Evolutionary conservation across 495 filamentous ascomycete genomes (phyloP).

Genomic region (Xylaria curta): DNA sequence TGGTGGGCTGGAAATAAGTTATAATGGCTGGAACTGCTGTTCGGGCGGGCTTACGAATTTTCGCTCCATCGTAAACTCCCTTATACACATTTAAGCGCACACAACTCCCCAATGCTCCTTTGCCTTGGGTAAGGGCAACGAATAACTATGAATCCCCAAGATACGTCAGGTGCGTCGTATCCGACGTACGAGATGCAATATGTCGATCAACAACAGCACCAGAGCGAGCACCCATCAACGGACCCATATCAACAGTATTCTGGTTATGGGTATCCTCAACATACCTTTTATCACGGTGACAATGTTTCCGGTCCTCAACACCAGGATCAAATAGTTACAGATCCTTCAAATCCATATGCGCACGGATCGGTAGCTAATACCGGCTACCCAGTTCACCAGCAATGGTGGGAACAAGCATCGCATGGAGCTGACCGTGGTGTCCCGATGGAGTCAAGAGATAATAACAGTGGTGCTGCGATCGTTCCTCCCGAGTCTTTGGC

Average conservation of each 20-base stretch:
- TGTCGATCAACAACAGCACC: conserved; percentile 11
- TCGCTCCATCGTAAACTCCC: neutral
- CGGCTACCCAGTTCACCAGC: neutral
- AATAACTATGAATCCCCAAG: conserved; percentile 35
- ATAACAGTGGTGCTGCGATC: neutral
- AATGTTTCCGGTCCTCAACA: neutral
- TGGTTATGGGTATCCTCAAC: neutral
- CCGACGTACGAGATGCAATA: conserved; percentile 9
- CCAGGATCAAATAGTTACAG: neutral
- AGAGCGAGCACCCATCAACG: neutral
- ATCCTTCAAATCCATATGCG: neutral
- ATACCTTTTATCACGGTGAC: neutral
- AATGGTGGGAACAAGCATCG: neutral
- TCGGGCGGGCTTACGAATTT: neutral
- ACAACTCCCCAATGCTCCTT: neutral
- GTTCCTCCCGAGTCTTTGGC: neutral
- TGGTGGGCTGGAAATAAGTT: neutral
- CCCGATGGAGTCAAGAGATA: neutral
- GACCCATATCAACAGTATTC: neutral
- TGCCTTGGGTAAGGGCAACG: neutral
- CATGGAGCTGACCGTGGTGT: neutral
- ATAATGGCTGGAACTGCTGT: conserved; percentile 1
- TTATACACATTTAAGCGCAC: neutral
- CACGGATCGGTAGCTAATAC: neutral
- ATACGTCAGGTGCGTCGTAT: neutral